phyloP scores from a whole-genome alignment of 129 eudicot genomes.

The Cynara cardunculus region DNA sequence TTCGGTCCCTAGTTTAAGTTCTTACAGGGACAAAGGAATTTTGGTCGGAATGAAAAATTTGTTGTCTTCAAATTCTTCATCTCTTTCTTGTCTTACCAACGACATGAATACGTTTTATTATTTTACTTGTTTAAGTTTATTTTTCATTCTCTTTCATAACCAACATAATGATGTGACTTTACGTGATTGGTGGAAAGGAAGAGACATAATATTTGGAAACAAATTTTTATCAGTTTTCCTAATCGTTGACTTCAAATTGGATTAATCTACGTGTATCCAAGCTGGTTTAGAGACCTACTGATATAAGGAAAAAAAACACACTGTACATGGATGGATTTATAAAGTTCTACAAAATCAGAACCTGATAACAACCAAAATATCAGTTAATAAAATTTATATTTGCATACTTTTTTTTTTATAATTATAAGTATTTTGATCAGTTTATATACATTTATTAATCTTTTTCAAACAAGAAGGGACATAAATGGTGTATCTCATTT shows the following conservation, averaged over 20 bases:
- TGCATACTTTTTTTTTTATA: too few relatives aligned
- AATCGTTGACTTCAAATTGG: not conserved
- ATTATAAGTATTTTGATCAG: too few relatives aligned
- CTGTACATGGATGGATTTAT: not conserved
- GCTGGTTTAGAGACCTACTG: not conserved
- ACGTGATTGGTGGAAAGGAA: not conserved
- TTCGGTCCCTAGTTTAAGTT: too few relatives aligned
- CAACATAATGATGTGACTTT: not conserved
- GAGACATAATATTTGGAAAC: not conserved
- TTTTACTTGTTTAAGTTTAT: too few relatives aligned
- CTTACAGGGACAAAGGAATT: too few relatives aligned
- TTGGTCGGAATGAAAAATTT: too few relatives aligned
- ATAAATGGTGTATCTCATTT: constrained; percentile 25
- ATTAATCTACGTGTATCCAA: too few relatives aligned
- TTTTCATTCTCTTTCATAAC: not conserved
- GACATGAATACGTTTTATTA: too few relatives aligned
- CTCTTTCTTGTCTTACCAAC: too few relatives aligned
- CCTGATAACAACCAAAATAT: not conserved
- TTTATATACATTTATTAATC: too few relatives aligned
- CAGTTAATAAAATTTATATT: not conserved
- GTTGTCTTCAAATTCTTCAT: too few relatives aligned
- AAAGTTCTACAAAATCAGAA: not conserved
- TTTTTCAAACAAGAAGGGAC: not conserved
- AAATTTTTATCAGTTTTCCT: not conserved
- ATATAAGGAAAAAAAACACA: too few relatives aligned